Base-by-base conservation (phyloP, 768 basidiomycete genomes). In the Leccinum pellstonianum region DNA sequence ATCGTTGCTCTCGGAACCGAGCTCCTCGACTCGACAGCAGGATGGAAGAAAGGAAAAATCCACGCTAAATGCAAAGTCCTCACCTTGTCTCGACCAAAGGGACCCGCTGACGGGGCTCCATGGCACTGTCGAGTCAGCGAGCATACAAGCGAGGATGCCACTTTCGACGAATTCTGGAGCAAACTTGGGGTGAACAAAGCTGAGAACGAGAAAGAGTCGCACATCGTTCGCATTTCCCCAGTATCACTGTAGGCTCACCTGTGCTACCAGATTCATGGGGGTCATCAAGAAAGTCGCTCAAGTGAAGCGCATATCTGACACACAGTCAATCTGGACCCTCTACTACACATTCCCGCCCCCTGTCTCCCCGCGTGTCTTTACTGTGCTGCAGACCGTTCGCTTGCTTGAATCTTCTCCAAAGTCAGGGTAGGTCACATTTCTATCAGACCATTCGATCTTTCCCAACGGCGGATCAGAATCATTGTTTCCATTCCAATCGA, bases 121-220 rank as follows among this genome's bases (percentile, higher is more conserved):
- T 92, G 90, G 89, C 81, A 88, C 65, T 83, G 82, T 68, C 82
- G 90, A 23, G 70, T 85, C 59, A 90, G 88, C 67, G 80, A 82
- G 66, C 90, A 92, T 71, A 70, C 79, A 12, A 67, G 79, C 5
- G 77, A 83, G n/a, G 87, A 91, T 56, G 85, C 80, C 9, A 85
- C 86, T 1, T 91, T 92, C 69, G 86, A 89, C 62, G 81, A 85
- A 64, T 75, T 91, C 64, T 91, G 90, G 90, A 78, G 77, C 41
- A 86, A 83, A 64, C 71, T 91, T 14, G 87, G 85, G 0, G 73
- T 74, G 56, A 78, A 89, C 74, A 90, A 91, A 67, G 81, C 86
- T 17, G 71, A 79, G 48, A 83, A 90, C 57, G 90, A 92, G 75
- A 82, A 80, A 69, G 78, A 88, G 90, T 90, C 59, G 48, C 83